Percentiles rank a stretch among this genome's conserved stretches.
These are phyloP conservation scores for Claviceps pusilla DNA, from an alignment of 2,329 filamentous ascomycete genomes.

Conservation along the genomic window DNA sequence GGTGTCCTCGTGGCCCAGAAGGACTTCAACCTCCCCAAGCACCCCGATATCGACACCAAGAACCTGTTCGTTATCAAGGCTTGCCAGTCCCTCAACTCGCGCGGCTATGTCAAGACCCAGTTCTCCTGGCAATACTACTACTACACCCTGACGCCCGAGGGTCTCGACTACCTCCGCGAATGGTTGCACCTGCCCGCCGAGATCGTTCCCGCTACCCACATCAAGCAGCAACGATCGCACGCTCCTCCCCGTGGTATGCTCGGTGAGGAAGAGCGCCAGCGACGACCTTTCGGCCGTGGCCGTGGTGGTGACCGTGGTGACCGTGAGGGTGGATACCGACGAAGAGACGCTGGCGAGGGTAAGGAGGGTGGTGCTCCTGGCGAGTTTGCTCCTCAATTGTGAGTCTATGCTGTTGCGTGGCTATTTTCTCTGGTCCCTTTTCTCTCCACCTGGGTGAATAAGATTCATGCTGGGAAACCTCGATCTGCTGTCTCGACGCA, in stretches of 20 bases:
- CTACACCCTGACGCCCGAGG: constrained; percentile 99
- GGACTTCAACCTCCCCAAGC: constrained; percentile 97
- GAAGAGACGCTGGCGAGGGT: constrained; percentile 70
- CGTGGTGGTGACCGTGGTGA: constrained; percentile 57
- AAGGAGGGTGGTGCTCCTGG: constrained; percentile 88
- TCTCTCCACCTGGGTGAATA: not conserved
- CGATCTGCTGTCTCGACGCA: not conserved
- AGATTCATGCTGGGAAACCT: not conserved
- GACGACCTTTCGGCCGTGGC: constrained; percentile 71
- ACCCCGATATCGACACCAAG: constrained; percentile 97
- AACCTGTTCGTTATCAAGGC: constrained; percentile 99
- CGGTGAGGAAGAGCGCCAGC: constrained; percentile 69
- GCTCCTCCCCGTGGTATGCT: constrained; percentile 98
- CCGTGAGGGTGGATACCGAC: constrained; percentile 81
- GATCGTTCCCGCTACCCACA: constrained; percentile 98
- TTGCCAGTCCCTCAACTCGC: constrained; percentile 92
- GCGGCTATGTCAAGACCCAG: constrained; percentile 98
- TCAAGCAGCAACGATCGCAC: constrained; percentile 99
- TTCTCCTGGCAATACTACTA: constrained; percentile 99
- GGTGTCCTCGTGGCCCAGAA: constrained; percentile 94
- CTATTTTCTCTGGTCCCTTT: not conserved
- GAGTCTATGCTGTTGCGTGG: constrained; percentile 26
- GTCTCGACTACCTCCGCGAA: constrained; percentile 99
- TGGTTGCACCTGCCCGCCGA: constrained; percentile 99
- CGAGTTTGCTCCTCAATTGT: constrained; percentile 86